Conservation (phyloP, 2,329 filamentous ascomycete species). For the Clonostachys byssicola region DNA sequence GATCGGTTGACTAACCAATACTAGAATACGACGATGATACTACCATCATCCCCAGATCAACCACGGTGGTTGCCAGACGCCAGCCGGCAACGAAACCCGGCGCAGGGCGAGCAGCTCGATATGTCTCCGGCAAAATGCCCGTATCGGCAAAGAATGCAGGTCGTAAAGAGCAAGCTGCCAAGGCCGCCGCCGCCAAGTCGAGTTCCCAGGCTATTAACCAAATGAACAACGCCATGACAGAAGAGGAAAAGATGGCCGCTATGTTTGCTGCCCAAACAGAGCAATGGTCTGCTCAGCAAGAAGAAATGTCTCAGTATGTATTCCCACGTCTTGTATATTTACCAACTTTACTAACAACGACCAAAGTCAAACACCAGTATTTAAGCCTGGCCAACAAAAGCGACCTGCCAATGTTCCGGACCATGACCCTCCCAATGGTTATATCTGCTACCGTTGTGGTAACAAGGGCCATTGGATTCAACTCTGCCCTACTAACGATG, state of each 20-base stretch:
- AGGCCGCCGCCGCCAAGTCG: constrained; percentile 51
- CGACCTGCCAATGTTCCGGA: constrained; percentile 76
- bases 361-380: constrained; percentile 55
- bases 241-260: constrained; percentile 89
- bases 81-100: constrained; percentile 81
- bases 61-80: constrained; percentile 84
- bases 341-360: constrained; percentile 22
- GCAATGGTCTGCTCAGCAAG: constrained; percentile 90
- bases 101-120: constrained; percentile 85
- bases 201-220: constrained; percentile 55
- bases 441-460: constrained; percentile 93
- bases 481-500: constrained; percentile 95
- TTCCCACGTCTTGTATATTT: constrained; percentile 1
- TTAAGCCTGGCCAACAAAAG: constrained; percentile 56
- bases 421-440: constrained; percentile 87
- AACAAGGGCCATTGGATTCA: constrained; percentile 99
- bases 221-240: constrained; percentile 77
- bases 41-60: constrained; percentile 92
- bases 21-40: constrained; percentile 97
- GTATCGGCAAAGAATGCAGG: constrained; percentile 78
- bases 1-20: constrained; percentile 15
- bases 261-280: constrained; percentile 88
- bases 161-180: constrained; percentile 58
- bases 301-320: constrained; percentile 80
- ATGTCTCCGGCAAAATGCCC: constrained; percentile 95